Evolutionary conservation across 768 basidiomycete species (phyloP).

Genomic region (Cantharellus anzutake): DNA sequence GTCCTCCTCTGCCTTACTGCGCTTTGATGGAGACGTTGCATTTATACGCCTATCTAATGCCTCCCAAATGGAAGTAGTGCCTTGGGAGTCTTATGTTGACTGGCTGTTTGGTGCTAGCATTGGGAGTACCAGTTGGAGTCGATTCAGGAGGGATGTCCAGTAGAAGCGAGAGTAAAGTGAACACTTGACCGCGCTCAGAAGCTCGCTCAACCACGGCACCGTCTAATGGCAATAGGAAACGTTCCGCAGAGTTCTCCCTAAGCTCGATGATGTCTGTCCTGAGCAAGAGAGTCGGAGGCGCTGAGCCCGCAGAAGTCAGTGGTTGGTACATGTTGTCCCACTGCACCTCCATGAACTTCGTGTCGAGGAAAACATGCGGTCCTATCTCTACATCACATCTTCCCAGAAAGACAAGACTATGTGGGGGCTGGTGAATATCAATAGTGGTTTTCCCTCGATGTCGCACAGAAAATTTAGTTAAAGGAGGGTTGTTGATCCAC

Average conservation of each 20-base stretch:
- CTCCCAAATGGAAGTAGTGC: background rate
- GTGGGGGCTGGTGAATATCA: conserved; percentile 37
- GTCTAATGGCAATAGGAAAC: conserved; percentile 7
- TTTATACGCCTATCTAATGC: background rate
- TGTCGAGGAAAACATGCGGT: conserved; percentile 51
- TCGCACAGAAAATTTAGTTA: conserved; percentile 54
- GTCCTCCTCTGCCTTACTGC: too few relatives aligned
- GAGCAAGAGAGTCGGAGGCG: background rate
- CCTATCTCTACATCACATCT: conserved; percentile 56
- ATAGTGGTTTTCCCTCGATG: conserved; percentile 37
- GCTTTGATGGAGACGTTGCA: background rate
- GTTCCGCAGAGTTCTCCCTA: conserved; percentile 8
- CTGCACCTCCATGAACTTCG: conserved; percentile 52
- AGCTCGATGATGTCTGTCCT: conserved; percentile 10
- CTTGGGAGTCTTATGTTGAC: conserved; percentile 1
- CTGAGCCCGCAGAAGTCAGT: background rate
- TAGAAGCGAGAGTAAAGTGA: background rate
- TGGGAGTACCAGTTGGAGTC: background rate
- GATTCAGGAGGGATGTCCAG: background rate
- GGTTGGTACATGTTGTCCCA: conserved; percentile 19
- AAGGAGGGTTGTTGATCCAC: conserved; percentile 15
- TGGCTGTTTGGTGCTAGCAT: too few relatives aligned
- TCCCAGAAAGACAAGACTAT: conserved; percentile 44
- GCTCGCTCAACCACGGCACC: conserved; percentile 2
- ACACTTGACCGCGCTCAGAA: background rate